Percentiles rank a stretch among this genome's conserved stretches.
Evolutionary conservation across 2,329 filamentous ascomycete genomes (phyloP).

Genomic region (Penicillium capsulatum): DNA sequence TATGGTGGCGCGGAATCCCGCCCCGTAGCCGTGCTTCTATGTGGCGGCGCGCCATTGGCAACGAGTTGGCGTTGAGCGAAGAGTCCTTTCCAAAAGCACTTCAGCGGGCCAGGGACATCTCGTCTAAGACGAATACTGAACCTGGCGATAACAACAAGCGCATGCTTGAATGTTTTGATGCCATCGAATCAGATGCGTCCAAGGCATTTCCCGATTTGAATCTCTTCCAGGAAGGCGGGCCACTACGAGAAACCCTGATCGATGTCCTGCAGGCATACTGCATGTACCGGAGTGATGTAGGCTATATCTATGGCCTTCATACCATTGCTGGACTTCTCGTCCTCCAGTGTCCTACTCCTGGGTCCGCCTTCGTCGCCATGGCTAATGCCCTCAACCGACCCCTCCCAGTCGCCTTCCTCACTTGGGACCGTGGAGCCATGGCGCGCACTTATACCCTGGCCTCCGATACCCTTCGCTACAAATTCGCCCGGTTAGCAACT

Average conservation of each 20-base stretch:
- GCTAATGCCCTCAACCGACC: conserved; percentile 60
- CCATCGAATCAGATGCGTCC: conserved; percentile 52
- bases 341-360: conserved; percentile 51
- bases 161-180: conserved; percentile 50
- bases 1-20: conserved; percentile 63
- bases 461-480: conserved; percentile 55
- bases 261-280: conserved; percentile 60
- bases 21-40: conserved; percentile 54
- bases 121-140: conserved; percentile 42
- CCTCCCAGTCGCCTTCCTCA: conserved; percentile 58
- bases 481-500: conserved; percentile 52
- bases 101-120: conserved; percentile 50
- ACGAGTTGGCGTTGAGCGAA: conserved; percentile 55
- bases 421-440: conserved; percentile 54
- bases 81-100: conserved; percentile 56
- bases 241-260: conserved; percentile 53
- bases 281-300: conserved; percentile 60
- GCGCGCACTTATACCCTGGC: conserved; percentile 54
- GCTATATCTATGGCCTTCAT: conserved; percentile 57
- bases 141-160: conserved; percentile 41
- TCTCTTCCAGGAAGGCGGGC: conserved; percentile 53
- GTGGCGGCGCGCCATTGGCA: conserved; percentile 59
- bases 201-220: conserved; percentile 56
- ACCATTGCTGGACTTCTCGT: conserved; percentile 57
- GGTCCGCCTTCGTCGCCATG: conserved; percentile 55